Evolutionary conservation across 2,329 filamentous ascomycete genomes (phyloP).

Genomic region (Phymatotrichopsis omnivora): DNA sequence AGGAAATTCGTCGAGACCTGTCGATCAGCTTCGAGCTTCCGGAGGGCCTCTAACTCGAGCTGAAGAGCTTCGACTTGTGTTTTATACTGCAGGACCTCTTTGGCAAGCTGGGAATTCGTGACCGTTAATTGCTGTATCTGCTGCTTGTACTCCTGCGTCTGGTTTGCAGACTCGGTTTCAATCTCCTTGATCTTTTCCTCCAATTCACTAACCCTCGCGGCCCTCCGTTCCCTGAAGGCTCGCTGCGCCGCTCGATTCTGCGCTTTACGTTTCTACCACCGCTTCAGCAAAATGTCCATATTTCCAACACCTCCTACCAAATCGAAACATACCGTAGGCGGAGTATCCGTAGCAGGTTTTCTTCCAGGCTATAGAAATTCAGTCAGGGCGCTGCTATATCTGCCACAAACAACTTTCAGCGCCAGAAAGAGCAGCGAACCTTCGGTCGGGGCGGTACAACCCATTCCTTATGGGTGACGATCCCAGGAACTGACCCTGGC

Average conservation of each 20-base stretch:
- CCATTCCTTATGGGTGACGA: constrained; percentile 75
- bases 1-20: constrained; percentile 8
- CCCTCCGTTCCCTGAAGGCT: constrained; percentile 77
- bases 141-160: constrained; percentile 10
- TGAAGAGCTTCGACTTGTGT: constrained; percentile 20
- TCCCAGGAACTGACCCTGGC: constrained; percentile 24
- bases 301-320: neutral
- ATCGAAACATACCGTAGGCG: constrained; percentile 50
- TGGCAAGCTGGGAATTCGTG: constrained; percentile 20
- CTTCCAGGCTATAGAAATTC: constrained; percentile 54
- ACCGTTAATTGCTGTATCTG: constrained; percentile 20
- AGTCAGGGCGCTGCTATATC: constrained; percentile 1
- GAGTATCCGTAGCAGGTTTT: constrained; percentile 88
- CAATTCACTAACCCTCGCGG: constrained; percentile 68
- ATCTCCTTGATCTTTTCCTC: constrained; percentile 56
- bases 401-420: neutral
- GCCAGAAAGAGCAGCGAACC: constrained; percentile 15
- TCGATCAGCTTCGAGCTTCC: constrained; percentile 7
- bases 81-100: constrained; percentile 19
- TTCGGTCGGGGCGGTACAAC: constrained; percentile 73
- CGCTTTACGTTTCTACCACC: constrained; percentile 64
- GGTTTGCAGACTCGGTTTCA: constrained; percentile 32
- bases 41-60: constrained; percentile 20
- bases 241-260: constrained; percentile 90
- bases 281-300: neutral